These are phyloP conservation scores for Ascoidea tarda DNA, from an alignment of 805 yeast species.

Conservation along the genomic window DNA sequence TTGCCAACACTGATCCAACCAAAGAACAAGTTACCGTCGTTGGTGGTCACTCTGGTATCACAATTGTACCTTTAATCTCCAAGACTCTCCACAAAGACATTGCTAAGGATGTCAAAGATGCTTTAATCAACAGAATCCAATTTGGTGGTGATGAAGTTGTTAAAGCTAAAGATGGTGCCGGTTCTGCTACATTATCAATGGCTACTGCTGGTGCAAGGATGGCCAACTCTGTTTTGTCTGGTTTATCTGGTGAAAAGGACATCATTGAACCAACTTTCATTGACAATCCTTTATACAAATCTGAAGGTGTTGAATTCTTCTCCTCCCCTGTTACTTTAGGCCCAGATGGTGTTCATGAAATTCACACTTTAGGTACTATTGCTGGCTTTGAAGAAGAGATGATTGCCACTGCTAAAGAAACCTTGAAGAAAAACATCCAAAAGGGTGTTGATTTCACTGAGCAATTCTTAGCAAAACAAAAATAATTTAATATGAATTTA, in stretches of 20 bases:
- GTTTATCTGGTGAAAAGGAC: conserved; percentile 33
- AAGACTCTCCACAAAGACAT: conserved; percentile 39
- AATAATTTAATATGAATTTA: no score
- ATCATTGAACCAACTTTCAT: conserved; percentile 59
- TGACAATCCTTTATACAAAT: conserved; percentile 69
- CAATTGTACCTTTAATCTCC: conserved; percentile 65
- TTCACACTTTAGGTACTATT: conserved; percentile 67
- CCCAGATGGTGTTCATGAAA: conserved; percentile 71
- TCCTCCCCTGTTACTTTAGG: conserved; percentile 92
- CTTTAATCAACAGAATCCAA: conserved; percentile 64
- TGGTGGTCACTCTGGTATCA: conserved; percentile 80
- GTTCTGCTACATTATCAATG: conserved; percentile 78
- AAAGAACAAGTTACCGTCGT: conserved; percentile 56
- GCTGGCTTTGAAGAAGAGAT: conserved; percentile 73
- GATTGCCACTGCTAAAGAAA: conserved; percentile 73
- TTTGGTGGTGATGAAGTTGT: conserved; percentile 86
- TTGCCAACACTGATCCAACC: conserved; percentile 42
- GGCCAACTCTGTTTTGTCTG: conserved; percentile 50
- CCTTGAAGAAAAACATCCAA: conserved; percentile 78
- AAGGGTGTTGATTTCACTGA: conserved; percentile 83
- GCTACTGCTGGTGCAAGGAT: conserved; percentile 75
- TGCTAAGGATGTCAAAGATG: conserved; percentile 29
- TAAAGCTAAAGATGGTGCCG: conserved; percentile 73
- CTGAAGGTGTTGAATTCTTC: conserved; percentile 93
- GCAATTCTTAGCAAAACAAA: conserved; percentile 1